Conservation (phyloP, 78 protist genomes). For the Isochrysis galbana region DNA sequence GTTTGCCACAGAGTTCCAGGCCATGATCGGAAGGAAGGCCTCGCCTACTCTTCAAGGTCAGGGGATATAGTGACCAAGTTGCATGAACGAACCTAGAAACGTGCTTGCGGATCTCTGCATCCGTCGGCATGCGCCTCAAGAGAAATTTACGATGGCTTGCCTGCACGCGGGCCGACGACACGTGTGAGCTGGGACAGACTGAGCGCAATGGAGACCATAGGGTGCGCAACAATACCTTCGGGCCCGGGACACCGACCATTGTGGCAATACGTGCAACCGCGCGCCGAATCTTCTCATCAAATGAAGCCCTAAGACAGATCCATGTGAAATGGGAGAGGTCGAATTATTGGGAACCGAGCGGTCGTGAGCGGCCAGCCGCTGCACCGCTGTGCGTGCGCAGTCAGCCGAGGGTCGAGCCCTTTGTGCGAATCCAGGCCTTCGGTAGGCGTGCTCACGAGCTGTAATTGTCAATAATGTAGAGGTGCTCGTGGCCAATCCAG, state of each 20-base stretch:
- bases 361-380: too few species aligned
- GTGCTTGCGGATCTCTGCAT: background rate
- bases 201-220: too few species aligned
- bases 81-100: background rate
- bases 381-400: too few species aligned
- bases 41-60: too few species aligned
- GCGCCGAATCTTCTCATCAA: background rate
- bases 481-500: conserved; percentile 23
- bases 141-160: background rate
- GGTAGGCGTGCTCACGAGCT: background rate
- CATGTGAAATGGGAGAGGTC: background rate
- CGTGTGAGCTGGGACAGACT: too few species aligned
- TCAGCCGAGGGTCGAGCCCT: too few species aligned
- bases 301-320: background rate
- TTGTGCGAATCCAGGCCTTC: background rate
- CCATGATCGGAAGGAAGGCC: too few species aligned
- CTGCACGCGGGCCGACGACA: too few species aligned
- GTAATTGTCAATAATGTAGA: background rate
- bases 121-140: background rate
- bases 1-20: too few species aligned
- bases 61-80: too few species aligned
- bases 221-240: background rate
- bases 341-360: background rate
- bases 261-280: background rate
- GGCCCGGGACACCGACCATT: background rate